Evolutionary conservation across 2,329 filamentous ascomycete species (phyloP).

Genomic region (Dactylella cylindrospora): DNA sequence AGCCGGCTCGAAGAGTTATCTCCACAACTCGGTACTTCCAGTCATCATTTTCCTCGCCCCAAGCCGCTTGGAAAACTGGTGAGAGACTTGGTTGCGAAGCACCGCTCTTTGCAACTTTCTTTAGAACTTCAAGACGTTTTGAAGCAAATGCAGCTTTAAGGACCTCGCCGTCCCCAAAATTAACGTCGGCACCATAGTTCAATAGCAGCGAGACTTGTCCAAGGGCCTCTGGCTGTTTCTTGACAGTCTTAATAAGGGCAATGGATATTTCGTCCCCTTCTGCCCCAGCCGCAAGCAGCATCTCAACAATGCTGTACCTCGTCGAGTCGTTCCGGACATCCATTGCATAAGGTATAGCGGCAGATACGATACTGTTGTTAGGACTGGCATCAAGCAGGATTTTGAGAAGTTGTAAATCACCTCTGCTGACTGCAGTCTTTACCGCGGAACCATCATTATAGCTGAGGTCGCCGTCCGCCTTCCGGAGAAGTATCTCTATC

Average conservation of each 20-base stretch:
- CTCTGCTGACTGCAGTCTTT: conserved; percentile 21
- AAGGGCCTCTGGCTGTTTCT: conserved; percentile 30
- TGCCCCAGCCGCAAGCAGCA: conserved; percentile 25
- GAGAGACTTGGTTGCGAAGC: conserved; percentile 12
- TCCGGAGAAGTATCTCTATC: conserved; percentile 18
- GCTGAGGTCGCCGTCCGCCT: conserved; percentile 18
- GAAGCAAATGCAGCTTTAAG: conserved; percentile 27
- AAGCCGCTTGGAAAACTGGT: conserved; percentile 26
- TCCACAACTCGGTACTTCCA: conserved; percentile 34
- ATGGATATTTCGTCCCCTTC: conserved; percentile 33
- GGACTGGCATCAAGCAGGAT: conserved; percentile 22
- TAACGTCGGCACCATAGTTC: conserved; percentile 28
- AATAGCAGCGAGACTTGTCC: conserved; percentile 30
- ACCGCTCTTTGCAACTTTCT: conserved; percentile 15
- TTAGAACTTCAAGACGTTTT: conserved; percentile 22
- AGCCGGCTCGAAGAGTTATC: conserved; percentile 17
- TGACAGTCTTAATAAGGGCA: conserved; percentile 29
- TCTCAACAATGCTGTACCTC: conserved; percentile 26
- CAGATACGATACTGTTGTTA: conserved; percentile 13
- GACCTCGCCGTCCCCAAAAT: conserved; percentile 27
- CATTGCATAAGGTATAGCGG: conserved; percentile 31
- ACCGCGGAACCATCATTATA: conserved; percentile 17
- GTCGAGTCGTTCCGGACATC: conserved; percentile 14
- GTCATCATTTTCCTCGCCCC: conserved; percentile 20
- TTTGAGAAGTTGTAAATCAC: conserved; percentile 12